phyloP scores from a whole-genome alignment of 306 rosid genomes.

The Urtica urens region DNA sequence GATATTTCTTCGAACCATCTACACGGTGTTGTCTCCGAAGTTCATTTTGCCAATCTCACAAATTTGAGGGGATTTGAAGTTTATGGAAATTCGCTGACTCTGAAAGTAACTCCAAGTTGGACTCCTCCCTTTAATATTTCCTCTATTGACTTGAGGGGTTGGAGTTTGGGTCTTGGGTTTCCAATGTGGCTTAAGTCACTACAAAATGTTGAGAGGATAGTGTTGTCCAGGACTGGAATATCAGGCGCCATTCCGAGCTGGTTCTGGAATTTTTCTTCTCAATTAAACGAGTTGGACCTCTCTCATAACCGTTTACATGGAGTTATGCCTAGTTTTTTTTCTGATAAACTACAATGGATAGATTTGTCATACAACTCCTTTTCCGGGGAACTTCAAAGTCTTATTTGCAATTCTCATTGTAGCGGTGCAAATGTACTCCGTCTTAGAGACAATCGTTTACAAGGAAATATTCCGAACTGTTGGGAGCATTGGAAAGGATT shows the following conservation, averaged over 20 bases:
- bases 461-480: too few relatives aligned
- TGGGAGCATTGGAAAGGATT: too few relatives aligned
- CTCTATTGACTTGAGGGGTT: background rate
- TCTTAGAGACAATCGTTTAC: too few relatives aligned
- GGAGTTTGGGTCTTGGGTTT: background rate
- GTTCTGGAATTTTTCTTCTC: background rate
- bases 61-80: background rate
- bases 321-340: background rate
- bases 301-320: background rate
- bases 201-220: background rate
- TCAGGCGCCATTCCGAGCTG: background rate
- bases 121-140: background rate
- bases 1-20: too few relatives aligned
- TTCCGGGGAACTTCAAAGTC: too few relatives aligned
- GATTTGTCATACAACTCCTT: too few relatives aligned
- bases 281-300: background rate
- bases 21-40: too few relatives aligned
- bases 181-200: background rate
- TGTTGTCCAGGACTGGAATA: background rate
- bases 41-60: background rate
- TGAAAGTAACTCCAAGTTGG: background rate
- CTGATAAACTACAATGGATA: too few relatives aligned
- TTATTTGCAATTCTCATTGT: too few relatives aligned
- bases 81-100: background rate
- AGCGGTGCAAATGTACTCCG: too few relatives aligned